Conservation (phyloP, 768 basidiomycete genomes). For the Russula sp. region DNA sequence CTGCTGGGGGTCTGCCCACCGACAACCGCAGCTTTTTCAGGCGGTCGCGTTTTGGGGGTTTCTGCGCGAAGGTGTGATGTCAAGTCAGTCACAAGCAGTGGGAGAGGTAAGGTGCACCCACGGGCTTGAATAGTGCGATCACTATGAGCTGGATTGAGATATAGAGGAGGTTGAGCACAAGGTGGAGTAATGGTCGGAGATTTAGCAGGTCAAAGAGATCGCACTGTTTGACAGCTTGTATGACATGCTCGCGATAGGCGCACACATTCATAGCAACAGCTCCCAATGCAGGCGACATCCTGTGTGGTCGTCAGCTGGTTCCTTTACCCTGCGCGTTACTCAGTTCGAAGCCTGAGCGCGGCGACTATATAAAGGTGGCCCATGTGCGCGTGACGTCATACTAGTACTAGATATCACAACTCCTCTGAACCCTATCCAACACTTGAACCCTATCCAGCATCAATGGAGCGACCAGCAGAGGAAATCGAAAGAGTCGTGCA, state of each 20-base stretch:
- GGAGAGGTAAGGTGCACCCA: constrained; percentile 8
- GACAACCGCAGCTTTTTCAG: constrained; percentile 31
- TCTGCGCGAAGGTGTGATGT: background rate
- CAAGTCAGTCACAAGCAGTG: background rate
- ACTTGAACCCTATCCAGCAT: background rate
- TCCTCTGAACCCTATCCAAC: background rate
- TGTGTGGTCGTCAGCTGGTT: background rate
- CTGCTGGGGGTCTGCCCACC: background rate
- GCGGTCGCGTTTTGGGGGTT: constrained; percentile 24
- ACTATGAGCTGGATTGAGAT: constrained; percentile 34
- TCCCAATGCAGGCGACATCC: background rate
- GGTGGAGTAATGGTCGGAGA: constrained; percentile 6
- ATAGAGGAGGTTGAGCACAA: constrained; percentile 30
- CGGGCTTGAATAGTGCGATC: constrained; percentile 39
- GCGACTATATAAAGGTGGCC: background rate
- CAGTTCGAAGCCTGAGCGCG: background rate
- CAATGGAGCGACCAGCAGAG: background rate
- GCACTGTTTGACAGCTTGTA: background rate
- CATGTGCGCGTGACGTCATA: background rate
- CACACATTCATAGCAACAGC: background rate
- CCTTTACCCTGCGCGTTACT: background rate
- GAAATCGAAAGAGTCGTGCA: constrained; percentile 6
- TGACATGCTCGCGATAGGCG: background rate
- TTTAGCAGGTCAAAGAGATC: background rate
- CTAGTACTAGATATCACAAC: background rate